Evolutionary conservation across 73 alveolate species (phyloP), one percentile per base, ranked within the genome.

Genomic region (Blepharisma japonicum): DNA sequence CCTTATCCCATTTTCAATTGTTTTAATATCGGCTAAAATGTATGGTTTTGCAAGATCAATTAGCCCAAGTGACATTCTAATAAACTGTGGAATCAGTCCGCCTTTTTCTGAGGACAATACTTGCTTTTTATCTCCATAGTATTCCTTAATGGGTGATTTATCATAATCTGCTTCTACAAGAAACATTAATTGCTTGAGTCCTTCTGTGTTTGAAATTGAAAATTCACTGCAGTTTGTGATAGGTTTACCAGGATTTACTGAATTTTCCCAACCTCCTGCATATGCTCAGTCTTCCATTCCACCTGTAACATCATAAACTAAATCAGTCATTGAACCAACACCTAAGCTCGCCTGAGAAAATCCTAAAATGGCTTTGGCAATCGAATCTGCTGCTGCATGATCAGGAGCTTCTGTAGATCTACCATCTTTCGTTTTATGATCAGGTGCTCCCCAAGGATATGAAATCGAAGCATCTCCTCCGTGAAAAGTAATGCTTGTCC

Each of bases 231-330:
- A 95, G 9, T 88, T 68, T 68, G 88, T 85, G 56, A 90, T 86
- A 55, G 96, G 91, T 6, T 81, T 67, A n/a, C 85, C 77, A 9
- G 49, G 61, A 14, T 87, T 78, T 25, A 9, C 66, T 14, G 85
- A 71, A 68, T 55, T 49, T 77, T 96, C 99, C 96, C 96, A 96
- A 20, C 98, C 97, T n/a, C 90, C 94, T 1, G 97, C 98, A 77
- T 96, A 96, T 45, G 98, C 98, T 99, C 99, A 96, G 81, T 96
- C 99, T 77, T 96, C 99, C 53, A 96, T 84, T 21, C 98, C 98
- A 7, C 99, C 99, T 27, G 84, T 80, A 9, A 94, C 96, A 1
- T 97, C 90, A 81, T 96, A 96, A 25, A 94, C 95, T 74, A 92
- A 78, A 11, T 88, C 74, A 66, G 94, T 85, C 92, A 90, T 87